These are phyloP conservation scores for Pythium periplocum DNA, from an alignment of 352 stramenopile species.

Conservation along the genomic window DNA sequence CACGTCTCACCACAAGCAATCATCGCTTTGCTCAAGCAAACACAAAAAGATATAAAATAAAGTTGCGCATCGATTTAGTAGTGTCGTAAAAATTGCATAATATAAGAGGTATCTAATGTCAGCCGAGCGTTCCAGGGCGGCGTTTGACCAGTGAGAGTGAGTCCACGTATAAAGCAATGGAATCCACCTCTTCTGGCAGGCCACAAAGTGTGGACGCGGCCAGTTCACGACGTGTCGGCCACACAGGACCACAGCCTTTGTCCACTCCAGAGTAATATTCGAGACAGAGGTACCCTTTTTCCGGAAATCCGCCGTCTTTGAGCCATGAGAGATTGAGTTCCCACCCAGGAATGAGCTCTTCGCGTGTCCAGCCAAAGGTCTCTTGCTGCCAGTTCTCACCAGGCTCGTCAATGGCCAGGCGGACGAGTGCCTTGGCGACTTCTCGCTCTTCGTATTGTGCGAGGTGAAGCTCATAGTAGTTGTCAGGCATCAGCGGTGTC, in stretches of 20 bases:
- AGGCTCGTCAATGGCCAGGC: constrained; percentile 73
- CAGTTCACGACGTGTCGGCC: constrained; percentile 53
- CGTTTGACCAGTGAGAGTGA: constrained; percentile 40
- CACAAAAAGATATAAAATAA: constrained; percentile 8
- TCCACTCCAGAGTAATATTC: constrained; percentile 78
- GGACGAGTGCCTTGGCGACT: constrained; percentile 63
- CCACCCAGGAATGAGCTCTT: constrained; percentile 76
- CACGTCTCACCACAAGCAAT: too few species aligned
- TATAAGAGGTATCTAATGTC: not conserved
- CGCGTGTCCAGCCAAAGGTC: constrained; percentile 70
- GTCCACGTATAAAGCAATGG: constrained; percentile 50
- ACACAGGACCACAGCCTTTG: constrained; percentile 65
- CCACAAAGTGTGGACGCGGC: constrained; percentile 45
- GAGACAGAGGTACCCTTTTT: constrained; percentile 70
- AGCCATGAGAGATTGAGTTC: constrained; percentile 79
- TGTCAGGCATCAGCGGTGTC: constrained; percentile 59
- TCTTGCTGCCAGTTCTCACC: constrained; percentile 79
- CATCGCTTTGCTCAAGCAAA: not conserved
- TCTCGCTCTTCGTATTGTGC: constrained; percentile 70
- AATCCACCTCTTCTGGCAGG: constrained; percentile 40
- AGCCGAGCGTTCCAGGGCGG: not conserved
- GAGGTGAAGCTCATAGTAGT: constrained; percentile 75
- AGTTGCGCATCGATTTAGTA: too few species aligned
- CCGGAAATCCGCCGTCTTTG: constrained; percentile 69
- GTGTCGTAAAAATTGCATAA: too few species aligned